Conservation (phyloP, 805 yeast genomes). For the Priceomyces medius region DNA sequence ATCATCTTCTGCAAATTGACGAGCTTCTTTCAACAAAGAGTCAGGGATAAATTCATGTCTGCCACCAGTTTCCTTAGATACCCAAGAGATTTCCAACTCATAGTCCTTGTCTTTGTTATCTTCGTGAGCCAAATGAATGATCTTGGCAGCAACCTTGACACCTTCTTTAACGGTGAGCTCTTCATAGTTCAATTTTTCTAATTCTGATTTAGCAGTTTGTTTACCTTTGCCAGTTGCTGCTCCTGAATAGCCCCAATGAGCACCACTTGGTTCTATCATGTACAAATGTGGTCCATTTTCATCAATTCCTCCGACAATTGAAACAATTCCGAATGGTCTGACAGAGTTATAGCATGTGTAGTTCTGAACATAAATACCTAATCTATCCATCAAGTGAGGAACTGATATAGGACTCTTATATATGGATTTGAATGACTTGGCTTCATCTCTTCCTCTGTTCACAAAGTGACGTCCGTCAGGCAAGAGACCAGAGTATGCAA, state of each 20-base stretch:
- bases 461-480: constrained; percentile 98
- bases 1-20: constrained; percentile 77
- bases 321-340: constrained; percentile 93
- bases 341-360: constrained; percentile 95
- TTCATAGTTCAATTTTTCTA: constrained; percentile 82
- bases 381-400: constrained; percentile 78
- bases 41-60: constrained; percentile 78
- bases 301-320: constrained; percentile 93
- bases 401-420: constrained; percentile 78
- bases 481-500: constrained; percentile 88
- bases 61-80: constrained; percentile 74
- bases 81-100: constrained; percentile 94
- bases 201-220: constrained; percentile 95
- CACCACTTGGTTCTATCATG: constrained; percentile 97
- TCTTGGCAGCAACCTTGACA: constrained; percentile 89
- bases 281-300: constrained; percentile 86
- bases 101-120: constrained; percentile 97
- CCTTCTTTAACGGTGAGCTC: constrained; percentile 76
- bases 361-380: constrained; percentile 91
- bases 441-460: constrained; percentile 89
- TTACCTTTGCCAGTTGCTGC: constrained; percentile 99
- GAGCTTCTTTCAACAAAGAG: constrained; percentile 78
- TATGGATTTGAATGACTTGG: constrained; percentile 69
- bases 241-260: constrained; percentile 96
- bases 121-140: constrained; percentile 92